phyloP scores from a whole-genome alignment of 225 moss, liverwort and hornwort genomes.

The Takakia lepidozioides region DNA sequence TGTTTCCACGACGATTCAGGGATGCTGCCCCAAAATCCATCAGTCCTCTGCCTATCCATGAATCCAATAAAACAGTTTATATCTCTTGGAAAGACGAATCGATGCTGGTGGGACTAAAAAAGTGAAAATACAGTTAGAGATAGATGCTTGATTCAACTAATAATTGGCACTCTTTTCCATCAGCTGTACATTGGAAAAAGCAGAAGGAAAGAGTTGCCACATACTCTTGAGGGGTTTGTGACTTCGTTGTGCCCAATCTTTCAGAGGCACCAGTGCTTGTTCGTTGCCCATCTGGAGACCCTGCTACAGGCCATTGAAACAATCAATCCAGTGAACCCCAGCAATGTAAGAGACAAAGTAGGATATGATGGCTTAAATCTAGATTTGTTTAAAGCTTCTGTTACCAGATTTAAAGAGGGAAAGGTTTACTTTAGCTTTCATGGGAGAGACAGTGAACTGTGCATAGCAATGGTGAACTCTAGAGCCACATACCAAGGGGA shows the following conservation, averaged over 20 bases:
- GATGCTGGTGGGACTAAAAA: background rate
- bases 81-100: background rate
- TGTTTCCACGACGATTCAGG: background rate
- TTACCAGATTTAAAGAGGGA: background rate
- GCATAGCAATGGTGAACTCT: background rate
- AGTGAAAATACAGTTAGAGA: background rate
- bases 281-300: conserved; percentile 56
- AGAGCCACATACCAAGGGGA: conserved; percentile 20
- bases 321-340: background rate
- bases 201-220: conserved; percentile 6
- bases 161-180: too few relatives aligned
- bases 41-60: background rate
- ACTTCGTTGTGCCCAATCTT: conserved; percentile 31
- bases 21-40: background rate
- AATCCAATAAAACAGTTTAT: background rate
- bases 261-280: conserved; percentile 47
- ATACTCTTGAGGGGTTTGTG: conserved; percentile 68
- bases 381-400: too few relatives aligned
- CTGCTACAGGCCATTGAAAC: conserved; percentile 13
- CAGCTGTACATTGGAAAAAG: background rate
- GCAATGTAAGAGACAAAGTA: too few relatives aligned
- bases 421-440: background rate
- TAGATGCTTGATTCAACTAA: too few relatives aligned
- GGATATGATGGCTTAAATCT: too few relatives aligned
- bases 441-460: background rate